These are phyloP conservation scores for Solanum chiquidenum DNA, from an alignment of 257 asterid genomes.

Conservation along the genomic window DNA sequence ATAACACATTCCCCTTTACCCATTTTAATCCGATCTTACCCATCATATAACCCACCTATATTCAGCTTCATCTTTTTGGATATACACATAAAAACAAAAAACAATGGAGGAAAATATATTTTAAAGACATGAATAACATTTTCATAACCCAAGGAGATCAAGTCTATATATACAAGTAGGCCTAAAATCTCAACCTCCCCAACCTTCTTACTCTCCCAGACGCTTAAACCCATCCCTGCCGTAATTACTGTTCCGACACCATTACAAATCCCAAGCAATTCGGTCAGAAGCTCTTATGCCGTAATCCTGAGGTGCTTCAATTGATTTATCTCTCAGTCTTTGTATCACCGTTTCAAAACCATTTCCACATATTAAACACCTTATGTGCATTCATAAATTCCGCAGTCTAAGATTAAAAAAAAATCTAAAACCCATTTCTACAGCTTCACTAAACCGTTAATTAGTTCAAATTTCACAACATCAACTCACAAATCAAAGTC, in stretches of 20 bases:
- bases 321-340: neutral
- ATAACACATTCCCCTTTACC: too few relatives aligned
- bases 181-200: too few relatives aligned
- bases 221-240: neutral
- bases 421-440: slow-evolving; percentile 3
- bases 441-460: neutral
- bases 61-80: too few relatives aligned
- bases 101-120: too few relatives aligned
- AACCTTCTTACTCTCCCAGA: neutral
- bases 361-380: neutral
- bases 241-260: neutral
- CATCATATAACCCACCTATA: too few relatives aligned
- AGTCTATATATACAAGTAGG: too few relatives aligned
- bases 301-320: neutral
- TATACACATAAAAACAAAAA: too few relatives aligned
- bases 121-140: too few relatives aligned
- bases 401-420: neutral
- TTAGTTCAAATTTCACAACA: slow-evolving; percentile 20
- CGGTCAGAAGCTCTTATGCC: neutral
- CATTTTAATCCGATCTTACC: too few relatives aligned
- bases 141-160: too few relatives aligned
- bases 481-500: slow-evolving; percentile 34
- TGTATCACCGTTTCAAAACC: slow-evolving; percentile 18
- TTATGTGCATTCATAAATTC: neutral
- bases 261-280: neutral